Percentiles rank a stretch among this genome's conserved stretches.
These are phyloP conservation scores for Aspergillus incahuasiensis DNA, from an alignment of 495 filamentous ascomycete genomes.

Conservation along the genomic window DNA sequence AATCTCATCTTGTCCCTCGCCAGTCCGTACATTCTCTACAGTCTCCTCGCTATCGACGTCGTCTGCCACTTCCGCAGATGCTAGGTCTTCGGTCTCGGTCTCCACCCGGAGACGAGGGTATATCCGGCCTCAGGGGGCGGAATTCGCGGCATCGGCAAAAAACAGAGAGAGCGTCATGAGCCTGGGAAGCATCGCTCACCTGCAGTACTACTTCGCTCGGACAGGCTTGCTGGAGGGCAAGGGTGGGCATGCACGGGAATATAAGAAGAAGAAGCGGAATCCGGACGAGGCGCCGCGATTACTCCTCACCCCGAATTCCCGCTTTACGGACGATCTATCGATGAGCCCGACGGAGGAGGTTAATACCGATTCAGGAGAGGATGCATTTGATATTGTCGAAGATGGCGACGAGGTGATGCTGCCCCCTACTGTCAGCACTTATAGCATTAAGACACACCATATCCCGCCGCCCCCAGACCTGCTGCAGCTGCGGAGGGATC, in stretches of 20 bases:
- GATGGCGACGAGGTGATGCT: slow-evolving; percentile 69
- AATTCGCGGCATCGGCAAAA: slow-evolving; percentile 85
- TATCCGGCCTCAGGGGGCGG: slow-evolving; percentile 82
- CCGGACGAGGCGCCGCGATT: slow-evolving; percentile 35
- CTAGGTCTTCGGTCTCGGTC: slow-evolving; percentile 51
- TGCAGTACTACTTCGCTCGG: slow-evolving; percentile 97
- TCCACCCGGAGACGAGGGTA: slow-evolving; percentile 70
- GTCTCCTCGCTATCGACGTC: slow-evolving; percentile 67
- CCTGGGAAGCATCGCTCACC: slow-evolving; percentile 90
- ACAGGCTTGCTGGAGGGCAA: slow-evolving; percentile 93
- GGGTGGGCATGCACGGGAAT: slow-evolving; percentile 75
- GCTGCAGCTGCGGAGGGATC: slow-evolving; percentile 67
- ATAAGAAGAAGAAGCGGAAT: slow-evolving; percentile 52
- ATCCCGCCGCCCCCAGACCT: slow-evolving; percentile 84
- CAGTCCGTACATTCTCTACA: slow-evolving; percentile 71
- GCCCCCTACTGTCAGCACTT: slow-evolving; percentile 93
- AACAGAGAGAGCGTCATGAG: slow-evolving; percentile 92
- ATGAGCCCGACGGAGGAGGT: slow-evolving; percentile 56
- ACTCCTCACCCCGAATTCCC: slow-evolving; percentile 40
- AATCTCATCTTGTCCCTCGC: slow-evolving; percentile 57
- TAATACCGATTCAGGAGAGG: slow-evolving; percentile 40
- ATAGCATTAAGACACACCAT: slow-evolving; percentile 80
- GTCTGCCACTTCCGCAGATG: slow-evolving; percentile 53
- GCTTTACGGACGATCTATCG: slow-evolving; percentile 38
- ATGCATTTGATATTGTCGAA: slow-evolving; percentile 51